These are phyloP conservation scores for Vararia minispora DNA, from an alignment of 768 basidiomycete species.

Conservation along the genomic window DNA sequence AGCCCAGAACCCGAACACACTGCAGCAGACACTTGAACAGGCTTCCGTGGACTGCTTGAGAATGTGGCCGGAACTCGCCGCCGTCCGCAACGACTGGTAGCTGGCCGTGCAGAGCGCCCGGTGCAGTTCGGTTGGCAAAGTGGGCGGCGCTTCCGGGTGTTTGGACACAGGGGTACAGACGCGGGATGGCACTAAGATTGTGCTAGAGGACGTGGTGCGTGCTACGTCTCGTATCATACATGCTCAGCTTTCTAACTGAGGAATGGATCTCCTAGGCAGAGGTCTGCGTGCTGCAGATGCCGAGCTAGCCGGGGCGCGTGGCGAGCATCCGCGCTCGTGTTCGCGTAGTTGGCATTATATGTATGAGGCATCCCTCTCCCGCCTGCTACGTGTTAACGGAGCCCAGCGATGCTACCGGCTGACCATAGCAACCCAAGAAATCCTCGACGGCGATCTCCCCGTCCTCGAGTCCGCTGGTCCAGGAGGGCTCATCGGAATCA, in stretches of 20 bases:
- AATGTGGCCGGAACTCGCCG: conserved; percentile 62
- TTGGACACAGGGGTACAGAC: conserved; percentile 75
- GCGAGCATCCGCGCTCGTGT: conserved; percentile 70
- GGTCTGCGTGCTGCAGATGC: conserved; percentile 68
- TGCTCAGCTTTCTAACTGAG: no score
- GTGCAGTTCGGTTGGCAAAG: conserved; percentile 37
- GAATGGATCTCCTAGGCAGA: no score
- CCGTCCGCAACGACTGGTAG: conserved; percentile 81
- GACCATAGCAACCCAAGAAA: conserved; percentile 60
- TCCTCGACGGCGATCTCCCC: conserved; percentile 81
- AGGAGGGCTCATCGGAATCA: conserved; percentile 84
- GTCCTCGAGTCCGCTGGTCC: conserved; percentile 79
- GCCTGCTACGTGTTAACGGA: background rate
- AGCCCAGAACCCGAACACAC: conserved; percentile 73
- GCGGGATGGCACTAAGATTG: conserved; percentile 46
- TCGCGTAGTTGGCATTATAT: conserved; percentile 68
- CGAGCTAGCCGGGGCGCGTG: conserved; percentile 87
- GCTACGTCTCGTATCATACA: background rate
- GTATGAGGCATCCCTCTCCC: conserved; percentile 16
- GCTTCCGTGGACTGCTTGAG: conserved; percentile 58
- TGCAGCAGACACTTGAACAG: conserved; percentile 64
- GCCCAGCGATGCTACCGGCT: conserved; percentile 34
- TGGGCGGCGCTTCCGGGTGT: conserved; percentile 43
- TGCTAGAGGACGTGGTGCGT: conserved; percentile 70
- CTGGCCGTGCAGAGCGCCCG: conserved; percentile 47